Conservation (phyloP, 2,329 filamentous ascomycete genomes). For the Xylogone sp. region DNA sequence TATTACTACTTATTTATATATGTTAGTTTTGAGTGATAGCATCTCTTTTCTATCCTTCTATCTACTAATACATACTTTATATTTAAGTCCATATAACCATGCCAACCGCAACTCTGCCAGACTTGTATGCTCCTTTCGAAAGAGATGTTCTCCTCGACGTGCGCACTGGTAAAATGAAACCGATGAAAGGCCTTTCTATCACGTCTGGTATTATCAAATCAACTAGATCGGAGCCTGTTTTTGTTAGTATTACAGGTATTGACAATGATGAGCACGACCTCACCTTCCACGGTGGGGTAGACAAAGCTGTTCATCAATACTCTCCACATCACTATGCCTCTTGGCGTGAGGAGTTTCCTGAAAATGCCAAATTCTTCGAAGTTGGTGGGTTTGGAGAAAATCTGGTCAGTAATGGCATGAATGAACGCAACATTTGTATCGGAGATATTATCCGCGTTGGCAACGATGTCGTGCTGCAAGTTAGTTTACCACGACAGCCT, state of each 20-base stretch:
- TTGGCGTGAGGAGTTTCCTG: conserved; percentile 52
- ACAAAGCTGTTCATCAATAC: conserved; percentile 59
- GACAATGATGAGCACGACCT: conserved; percentile 59
- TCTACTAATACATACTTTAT: too few species aligned
- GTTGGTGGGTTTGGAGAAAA: conserved; percentile 64
- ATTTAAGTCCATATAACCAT: neutral
- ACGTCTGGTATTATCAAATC: conserved; percentile 46
- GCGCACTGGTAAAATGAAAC: conserved; percentile 53
- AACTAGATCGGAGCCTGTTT: conserved; percentile 12
- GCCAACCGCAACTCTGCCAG: neutral
- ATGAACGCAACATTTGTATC: conserved; percentile 63
- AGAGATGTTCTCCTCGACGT: conserved; percentile 46
- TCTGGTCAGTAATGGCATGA: conserved; percentile 51
- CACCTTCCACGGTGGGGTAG: conserved; percentile 56
- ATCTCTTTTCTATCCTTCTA: too few species aligned
- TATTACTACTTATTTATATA: neutral
- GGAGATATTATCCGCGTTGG: conserved; percentile 54
- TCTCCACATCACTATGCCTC: conserved; percentile 54
- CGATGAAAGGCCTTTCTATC: conserved; percentile 46
- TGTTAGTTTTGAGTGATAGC: too few species aligned
- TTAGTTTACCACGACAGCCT: conserved; percentile 58
- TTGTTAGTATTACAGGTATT: conserved; percentile 37
- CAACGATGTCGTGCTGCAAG: conserved; percentile 47
- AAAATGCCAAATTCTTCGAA: conserved; percentile 45
- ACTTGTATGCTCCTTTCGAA: conserved; percentile 31